Base-by-base conservation (phyloP, 139 green algal genomes). In the Closterium sp. region DNA sequence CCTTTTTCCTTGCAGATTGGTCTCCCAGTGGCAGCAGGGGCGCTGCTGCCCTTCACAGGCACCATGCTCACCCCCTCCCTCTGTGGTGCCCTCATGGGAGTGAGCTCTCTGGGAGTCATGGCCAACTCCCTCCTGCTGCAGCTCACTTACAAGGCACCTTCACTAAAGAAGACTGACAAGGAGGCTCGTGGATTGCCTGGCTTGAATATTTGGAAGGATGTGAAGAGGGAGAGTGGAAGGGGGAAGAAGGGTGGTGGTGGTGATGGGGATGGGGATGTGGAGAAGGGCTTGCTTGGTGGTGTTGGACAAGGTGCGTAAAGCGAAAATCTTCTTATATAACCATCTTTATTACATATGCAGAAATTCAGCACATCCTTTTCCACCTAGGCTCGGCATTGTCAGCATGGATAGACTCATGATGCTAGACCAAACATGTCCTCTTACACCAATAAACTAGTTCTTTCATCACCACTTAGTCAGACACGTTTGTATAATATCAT, bases 1-100 rank as follows among this genome's bases (percentile, higher is more conserved):
- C n/a, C n/a, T n/a, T n/a, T n/a, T n/a, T n/a, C n/a, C 9, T 28
- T 89, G 1, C 92, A 94, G 92, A 89, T 99, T 28, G 97, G 96
- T 31, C 97, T 99, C 11, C 98, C 98, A 0, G 85, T 99, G 70
- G 98, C 98, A 0, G 98, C 97, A 19, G 98, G 98, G 79, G 94
- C 88, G n/a, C 91, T 96, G 13, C 95, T 99, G 91, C 98, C 98
- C 0, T 86, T 70, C 0, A 95, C 95, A 73, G 97, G 97, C 79
- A 79, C 99, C 9, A 96, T 96, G 22, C 96, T 99, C 3, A 97
- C 96, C 91, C 98, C 98, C 6, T 96, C 96, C 5, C 92, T 96
- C 10, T 97, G 97, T 0, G 98, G 96, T 2, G 98, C 94, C 31
- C 97, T 98, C 95, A 99, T 99, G 98, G 98, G 97, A 0, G 93